Base-by-base conservation (phyloP, 345 rosid species). In the Gossypium sturtianum region DNA sequence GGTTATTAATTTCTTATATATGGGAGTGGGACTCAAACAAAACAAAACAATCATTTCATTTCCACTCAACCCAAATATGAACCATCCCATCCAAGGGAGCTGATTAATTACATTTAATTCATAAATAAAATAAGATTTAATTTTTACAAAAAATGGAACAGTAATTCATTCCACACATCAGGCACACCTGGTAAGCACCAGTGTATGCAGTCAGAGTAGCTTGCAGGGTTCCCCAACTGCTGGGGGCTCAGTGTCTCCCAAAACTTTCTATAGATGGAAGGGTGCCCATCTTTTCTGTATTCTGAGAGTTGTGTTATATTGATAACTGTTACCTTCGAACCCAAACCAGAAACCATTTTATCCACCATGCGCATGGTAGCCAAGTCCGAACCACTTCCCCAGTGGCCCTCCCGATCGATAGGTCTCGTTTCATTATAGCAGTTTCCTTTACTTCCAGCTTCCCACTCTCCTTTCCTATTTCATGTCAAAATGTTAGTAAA, bases 281-380 rank as follows among this genome's bases (percentile, higher is more conserved):
- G 98, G 78, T 95, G 99, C 2, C 94, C 98, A 15, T 95, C 99
- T 85, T 93, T 93, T 49, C 97, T 83, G 71, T 95, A 91, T 83
- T 95, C 99, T 3, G 99, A 95, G 74, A 95, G 86, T 84, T 95
- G 98, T 17, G 97, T 93, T 44, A 95, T 87, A 71, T 95, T 95
- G 71, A 95, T 72, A 76, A 93, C 90, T 3, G 85, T 72, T 49
- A 93, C 98, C 80, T 86, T 93, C 7, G 98, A 82, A 59, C 90
- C 84, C 83, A 93, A 74, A 61, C 84, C 74, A 72, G 82, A 22
- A 2, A 95, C 84, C 43, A 95, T 82, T 23, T 82, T 80, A 8
- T 89, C 89, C 66, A 90, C 92, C 91, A 95, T 88, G 38, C 82
- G 81, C 99, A 95, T 91, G 43, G 96, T 90, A 10, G 83, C 86